Base-by-base conservation (phyloP, 768 basidiomycete species). In the Peribolospora baueri region DNA sequence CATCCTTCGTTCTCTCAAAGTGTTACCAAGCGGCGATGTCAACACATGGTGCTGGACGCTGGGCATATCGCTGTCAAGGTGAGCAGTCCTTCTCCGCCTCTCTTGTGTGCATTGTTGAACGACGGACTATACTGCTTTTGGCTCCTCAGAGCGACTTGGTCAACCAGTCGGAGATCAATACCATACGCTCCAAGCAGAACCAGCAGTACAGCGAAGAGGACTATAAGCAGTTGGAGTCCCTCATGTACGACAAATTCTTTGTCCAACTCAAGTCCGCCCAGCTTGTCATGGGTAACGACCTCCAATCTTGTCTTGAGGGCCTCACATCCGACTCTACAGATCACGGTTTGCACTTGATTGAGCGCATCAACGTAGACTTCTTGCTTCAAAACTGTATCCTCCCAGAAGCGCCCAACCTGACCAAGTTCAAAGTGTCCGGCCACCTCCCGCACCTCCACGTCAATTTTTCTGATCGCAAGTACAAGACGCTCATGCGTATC, bases 201-300 rank as follows among this genome's bases (percentile, higher is more conserved):
- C 77, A 82, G 64, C 72, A 81, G 63, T 93, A 93, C 65, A 77
- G 72, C 46, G 85, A 88, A 13, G 82, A 82, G 52, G 93, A 98
- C 61, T 88, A 82, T 67, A 73, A 73, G 61, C 75, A 77, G 53
- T 72, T 98, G 37, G 87, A 95, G 67, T 80, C 80, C 3, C 70
- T 95, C 42, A 91, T 97, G 86, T 98, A 97, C 63, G 93, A 98
- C 68, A 83, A 81, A 60, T 72, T 93, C 60, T 75, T 74, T 8
- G 72, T 98, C 43, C 78, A 76, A 55, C 74, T 98, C 13, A 74
- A 87, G 61, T 80, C 82, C 48, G 87, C 93, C 9, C 91, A 97
- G 86, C 86, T 98, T 56, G 72, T 98, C 56, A 74, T 98, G 53
- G 93, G 93, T 7, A 75, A 80, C 51, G 78, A 82, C 62, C 69